Evolutionary conservation across 345 rosid genomes (phyloP).

Genomic region (Dovyalis caffra): DNA sequence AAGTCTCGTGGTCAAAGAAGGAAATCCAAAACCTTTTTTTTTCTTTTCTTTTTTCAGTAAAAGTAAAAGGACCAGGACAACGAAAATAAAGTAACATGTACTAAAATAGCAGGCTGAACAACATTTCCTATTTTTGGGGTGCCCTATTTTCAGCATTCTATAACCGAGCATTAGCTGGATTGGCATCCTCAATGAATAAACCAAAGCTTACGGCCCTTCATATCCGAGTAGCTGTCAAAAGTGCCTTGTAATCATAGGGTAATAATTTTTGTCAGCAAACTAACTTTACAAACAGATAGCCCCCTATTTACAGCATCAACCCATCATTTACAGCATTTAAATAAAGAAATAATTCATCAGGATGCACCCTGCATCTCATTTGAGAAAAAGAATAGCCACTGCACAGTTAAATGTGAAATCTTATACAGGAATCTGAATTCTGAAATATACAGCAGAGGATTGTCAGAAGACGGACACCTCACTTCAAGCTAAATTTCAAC

Average conservation of each 20-base stretch:
- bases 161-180: not conserved
- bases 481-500: slow-evolving; percentile 30
- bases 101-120: not conserved
- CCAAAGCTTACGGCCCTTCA: not conserved
- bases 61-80: not conserved
- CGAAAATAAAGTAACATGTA: not conserved
- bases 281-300: not conserved
- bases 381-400: slow-evolving; percentile 21
- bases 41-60: not conserved
- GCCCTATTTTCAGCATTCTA: not conserved
- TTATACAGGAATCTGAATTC: slow-evolving; percentile 35
- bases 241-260: not conserved
- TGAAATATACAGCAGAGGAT: slow-evolving; percentile 32
- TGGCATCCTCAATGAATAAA: not conserved
- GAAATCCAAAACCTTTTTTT: not conserved
- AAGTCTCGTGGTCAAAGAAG: not conserved
- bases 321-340: not conserved
- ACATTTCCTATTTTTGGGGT: not conserved
- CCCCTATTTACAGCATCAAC: not conserved
- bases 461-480: slow-evolving; percentile 8
- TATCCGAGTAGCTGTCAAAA: not conserved
- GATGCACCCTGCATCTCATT: not conserved
- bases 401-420: slow-evolving; percentile 19
- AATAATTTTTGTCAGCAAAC: not conserved
- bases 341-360: not conserved